A percentile compares a stretch with the other conserved stretches of the same genome.
phyloP scores from a whole-genome alignment of 495 filamentous ascomycete genomes.

The Daldinia caldariorum region DNA sequence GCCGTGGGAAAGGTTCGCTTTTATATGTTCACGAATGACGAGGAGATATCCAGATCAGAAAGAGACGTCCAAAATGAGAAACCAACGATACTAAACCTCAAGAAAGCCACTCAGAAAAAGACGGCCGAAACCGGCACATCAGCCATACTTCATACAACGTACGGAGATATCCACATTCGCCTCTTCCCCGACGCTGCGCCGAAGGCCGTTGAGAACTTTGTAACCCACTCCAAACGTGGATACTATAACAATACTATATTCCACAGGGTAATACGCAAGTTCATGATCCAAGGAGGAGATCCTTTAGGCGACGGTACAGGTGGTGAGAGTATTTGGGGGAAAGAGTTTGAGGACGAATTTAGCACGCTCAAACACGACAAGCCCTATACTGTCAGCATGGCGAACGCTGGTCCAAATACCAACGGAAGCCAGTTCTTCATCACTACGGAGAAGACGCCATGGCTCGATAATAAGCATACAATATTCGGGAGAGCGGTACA shows the following conservation, averaged over 20 bases:
- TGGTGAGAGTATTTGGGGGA: conserved; percentile 96
- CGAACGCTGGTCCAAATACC: conserved; percentile 89
- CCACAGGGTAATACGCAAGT: conserved; percentile 96
- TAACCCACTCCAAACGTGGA: conserved; percentile 83
- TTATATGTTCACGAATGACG: conserved; percentile 97
- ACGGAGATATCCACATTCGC: conserved; percentile 94
- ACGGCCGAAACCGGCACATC: conserved; percentile 74
- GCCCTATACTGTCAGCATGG: conserved; percentile 95
- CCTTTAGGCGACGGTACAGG: conserved; percentile 95
- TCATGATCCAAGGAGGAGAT: conserved; percentile 97
- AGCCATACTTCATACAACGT: conserved; percentile 89
- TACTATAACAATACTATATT: conserved; percentile 99
- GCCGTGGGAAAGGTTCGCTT: conserved; percentile 91
- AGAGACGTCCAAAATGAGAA: conserved; percentile 97
- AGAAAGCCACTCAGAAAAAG: conserved; percentile 64
- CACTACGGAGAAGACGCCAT: conserved; percentile 95
- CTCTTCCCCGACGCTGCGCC: conserved; percentile 93
- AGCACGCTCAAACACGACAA: conserved; percentile 92
- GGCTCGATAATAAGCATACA: conserved; percentile 96
- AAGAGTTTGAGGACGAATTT: conserved; percentile 96
- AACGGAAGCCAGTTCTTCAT: conserved; percentile 95
- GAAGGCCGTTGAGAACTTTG: conserved; percentile 98
- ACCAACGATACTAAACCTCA: conserved; percentile 65
- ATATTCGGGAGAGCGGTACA: conserved; percentile 91
- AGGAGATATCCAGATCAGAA: conserved; percentile 80